phyloP scores from a whole-genome alignment of 2,329 filamentous ascomycete species.

The Hymenoscyphus fraxineus region DNA sequence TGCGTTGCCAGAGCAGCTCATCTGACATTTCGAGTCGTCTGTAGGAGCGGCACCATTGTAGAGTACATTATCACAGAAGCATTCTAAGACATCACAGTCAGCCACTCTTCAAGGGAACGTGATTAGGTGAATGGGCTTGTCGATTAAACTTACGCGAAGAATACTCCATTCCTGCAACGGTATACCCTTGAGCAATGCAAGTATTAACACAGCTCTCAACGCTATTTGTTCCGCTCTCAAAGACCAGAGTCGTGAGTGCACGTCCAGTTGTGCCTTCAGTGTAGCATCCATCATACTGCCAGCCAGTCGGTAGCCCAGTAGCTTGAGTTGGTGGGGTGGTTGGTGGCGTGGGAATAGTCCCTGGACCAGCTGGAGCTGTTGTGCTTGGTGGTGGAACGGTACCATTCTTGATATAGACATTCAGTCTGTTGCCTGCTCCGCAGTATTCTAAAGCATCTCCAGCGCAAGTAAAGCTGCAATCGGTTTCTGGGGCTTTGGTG shows the following conservation, averaged over 20 bases:
- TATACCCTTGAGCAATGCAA: constrained; percentile 28
- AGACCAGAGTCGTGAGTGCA: constrained; percentile 20
- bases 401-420: constrained; percentile 8
- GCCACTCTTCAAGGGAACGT: no score
- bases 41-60: constrained; percentile 25
- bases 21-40: constrained; percentile 31
- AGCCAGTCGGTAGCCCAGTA: constrained; percentile 10
- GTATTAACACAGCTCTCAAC: constrained; percentile 32
- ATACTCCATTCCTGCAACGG: constrained; percentile 36
- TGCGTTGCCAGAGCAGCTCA: constrained; percentile 30
- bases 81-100: constrained; percentile 16
- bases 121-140: neutral
- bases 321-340: constrained; percentile 1
- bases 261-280: constrained; percentile 14
- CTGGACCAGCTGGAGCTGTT: neutral
- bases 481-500: constrained; percentile 8
- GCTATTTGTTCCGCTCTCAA: constrained; percentile 23
- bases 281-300: constrained; percentile 14
- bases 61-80: constrained; percentile 32
- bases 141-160: constrained; percentile 11
- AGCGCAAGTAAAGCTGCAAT: constrained; percentile 20
- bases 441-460: constrained; percentile 21
- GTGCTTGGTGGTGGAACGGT: neutral
- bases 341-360: neutral
- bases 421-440: constrained; percentile 23